phyloP scores from a whole-genome alignment of 2,329 filamentous ascomycete genomes.

The Massarina eburnea region DNA sequence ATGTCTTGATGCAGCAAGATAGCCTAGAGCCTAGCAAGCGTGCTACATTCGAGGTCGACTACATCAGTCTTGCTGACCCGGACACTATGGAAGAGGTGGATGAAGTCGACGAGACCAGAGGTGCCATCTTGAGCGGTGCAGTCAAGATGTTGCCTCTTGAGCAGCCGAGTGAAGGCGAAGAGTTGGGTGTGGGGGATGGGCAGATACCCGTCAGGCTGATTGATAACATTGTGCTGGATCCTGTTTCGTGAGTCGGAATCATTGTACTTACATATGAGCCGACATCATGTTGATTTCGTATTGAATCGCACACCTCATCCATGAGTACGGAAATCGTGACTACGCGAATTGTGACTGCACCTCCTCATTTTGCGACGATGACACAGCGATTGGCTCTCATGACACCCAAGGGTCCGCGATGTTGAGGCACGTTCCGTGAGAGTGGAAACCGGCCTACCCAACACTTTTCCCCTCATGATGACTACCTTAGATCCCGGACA shows the following conservation, averaged over 20 bases:
- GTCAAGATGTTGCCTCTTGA: constrained; percentile 87
- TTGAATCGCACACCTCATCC: not conserved
- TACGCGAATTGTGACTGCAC: no score
- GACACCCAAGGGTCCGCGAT: no score
- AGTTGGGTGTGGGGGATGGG: constrained; percentile 68
- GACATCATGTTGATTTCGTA: not conserved
- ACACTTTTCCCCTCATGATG: no score
- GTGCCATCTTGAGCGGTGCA: constrained; percentile 86
- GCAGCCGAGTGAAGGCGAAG: constrained; percentile 67
- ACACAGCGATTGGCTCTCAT: no score
- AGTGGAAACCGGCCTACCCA: no score
- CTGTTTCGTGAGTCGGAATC: constrained; percentile 3
- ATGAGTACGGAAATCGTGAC: no score
- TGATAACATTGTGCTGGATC: constrained; percentile 77
- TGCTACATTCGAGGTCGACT: constrained; percentile 81
- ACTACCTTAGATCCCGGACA: no score
- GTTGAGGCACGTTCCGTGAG: no score
- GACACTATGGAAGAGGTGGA: constrained; percentile 79
- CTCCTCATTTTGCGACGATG: no score
- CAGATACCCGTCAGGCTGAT: constrained; percentile 83
- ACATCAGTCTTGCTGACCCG: constrained; percentile 86
- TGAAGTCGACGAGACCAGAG: constrained; percentile 66
- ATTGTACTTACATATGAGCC: not conserved
- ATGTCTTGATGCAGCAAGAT: constrained; percentile 63
- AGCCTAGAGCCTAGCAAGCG: constrained; percentile 61